Base-by-base conservation (phyloP, 2,329 filamentous ascomycete species). In the Hymenoscyphus occultus region DNA sequence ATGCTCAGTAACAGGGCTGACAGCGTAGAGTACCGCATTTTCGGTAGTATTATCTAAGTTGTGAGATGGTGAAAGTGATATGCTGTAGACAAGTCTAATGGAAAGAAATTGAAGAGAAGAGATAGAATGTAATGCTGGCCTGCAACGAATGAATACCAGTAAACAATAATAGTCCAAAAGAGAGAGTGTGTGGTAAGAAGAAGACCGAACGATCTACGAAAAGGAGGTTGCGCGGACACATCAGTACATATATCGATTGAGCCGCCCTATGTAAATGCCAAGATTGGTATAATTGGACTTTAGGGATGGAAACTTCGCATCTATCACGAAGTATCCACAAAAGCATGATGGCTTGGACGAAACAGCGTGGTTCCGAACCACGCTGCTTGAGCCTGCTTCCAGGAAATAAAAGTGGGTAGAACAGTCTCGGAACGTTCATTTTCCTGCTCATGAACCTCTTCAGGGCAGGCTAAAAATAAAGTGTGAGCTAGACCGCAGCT, bases 11-110 rank as follows among this genome's bases (percentile, higher is more conserved):
- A 31, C 12, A 67, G 28, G 14, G 61, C 56, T 35, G 63, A 62
- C 60, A 68, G 39, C 32, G 64, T 48, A 31, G 62, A 64, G 22
- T 57, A 67, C 35, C 59, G 63, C 70, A 71, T 71, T 39, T 58
- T 68, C 31, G 40, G 32, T 19, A 35, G 13, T 35, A 35, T n/a
- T 57, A 57, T 35, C n/a, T 3, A 31, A 59, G 40, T 22, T 14
- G 9, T 12, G 57, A 19, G 35, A 16, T 62, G 39, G 22, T 57
- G 32, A 61, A 39, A 54, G 32, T n/a, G 22, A 62, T 28, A 40
- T 22, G 48, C 35, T 42, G 56, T 19, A 31, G 45, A 45, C n/a
- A 40, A 42, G 40, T 16, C 9, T 19, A 31, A 22, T 31, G 39
- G 19, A 28, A 48, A 32, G 16, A 14, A 62, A 60, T 35, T 35